Evolutionary conservation across 2,329 filamentous ascomycete species (phyloP).

Genomic region (Dactylonectria macrodidyma): DNA sequence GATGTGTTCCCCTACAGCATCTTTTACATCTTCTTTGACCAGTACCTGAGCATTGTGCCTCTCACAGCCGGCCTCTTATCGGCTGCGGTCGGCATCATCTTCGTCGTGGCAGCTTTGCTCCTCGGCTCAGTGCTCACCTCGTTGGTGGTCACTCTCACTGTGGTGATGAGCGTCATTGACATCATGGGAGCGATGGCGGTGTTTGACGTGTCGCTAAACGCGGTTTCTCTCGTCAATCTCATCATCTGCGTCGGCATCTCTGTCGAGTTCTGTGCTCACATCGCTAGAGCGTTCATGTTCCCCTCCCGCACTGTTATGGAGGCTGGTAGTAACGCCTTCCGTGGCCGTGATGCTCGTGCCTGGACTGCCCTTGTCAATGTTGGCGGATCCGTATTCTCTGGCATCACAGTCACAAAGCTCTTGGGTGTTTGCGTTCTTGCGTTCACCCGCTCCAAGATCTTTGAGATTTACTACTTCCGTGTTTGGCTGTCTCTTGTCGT

Average conservation of each 20-base stretch:
- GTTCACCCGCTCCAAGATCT: conserved; percentile 97
- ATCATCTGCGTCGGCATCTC: conserved; percentile 97
- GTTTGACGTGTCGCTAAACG: conserved; percentile 90
- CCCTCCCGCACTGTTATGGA: conserved; percentile 88
- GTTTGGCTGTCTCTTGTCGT: conserved; percentile 94
- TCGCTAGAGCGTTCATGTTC: conserved; percentile 96
- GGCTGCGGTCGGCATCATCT: conserved; percentile 88
- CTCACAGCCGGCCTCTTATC: conserved; percentile 86
- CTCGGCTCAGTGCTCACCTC: conserved; percentile 89
- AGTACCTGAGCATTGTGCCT: conserved; percentile 88
- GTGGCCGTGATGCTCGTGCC: conserved; percentile 85
- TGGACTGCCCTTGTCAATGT: conserved; percentile 97
- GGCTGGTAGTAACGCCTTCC: conserved; percentile 80
- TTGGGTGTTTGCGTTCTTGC: conserved; percentile 92
- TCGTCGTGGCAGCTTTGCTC: conserved; percentile 83
- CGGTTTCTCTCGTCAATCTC: conserved; percentile 94
- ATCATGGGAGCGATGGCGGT: conserved; percentile 97
- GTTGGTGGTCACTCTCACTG: conserved; percentile 85
- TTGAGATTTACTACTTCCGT: conserved; percentile 99
- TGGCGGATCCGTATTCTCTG: conserved; percentile 93
- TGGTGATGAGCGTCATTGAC: conserved; percentile 93
- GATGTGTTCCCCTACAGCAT: conserved; percentile 97
- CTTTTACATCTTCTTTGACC: conserved; percentile 99
- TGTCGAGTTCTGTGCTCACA: conserved; percentile 98
- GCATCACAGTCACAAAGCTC: conserved; percentile 96